Conservation (phyloP, 2,329 filamentous ascomycete genomes). For the Ophiostoma triangulosporum region DNA sequence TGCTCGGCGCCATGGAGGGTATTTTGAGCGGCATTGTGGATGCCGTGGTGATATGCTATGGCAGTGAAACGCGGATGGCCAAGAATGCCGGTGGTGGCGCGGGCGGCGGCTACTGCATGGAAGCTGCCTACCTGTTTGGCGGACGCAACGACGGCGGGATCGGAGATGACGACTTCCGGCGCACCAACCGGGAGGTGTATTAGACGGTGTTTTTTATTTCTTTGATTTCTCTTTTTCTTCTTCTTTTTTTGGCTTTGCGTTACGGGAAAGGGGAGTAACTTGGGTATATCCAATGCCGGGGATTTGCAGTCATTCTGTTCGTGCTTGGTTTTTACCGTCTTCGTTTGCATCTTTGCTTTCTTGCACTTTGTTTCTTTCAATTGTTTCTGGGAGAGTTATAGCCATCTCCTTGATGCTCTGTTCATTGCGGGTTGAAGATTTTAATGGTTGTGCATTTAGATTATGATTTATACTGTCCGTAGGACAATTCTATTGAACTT, state of each 20-base stretch:
- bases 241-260: not conserved
- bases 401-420: too few relatives aligned
- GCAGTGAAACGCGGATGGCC: conserved; percentile 64
- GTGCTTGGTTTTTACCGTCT: not conserved
- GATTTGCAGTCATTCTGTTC: not conserved
- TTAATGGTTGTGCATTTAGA: too few relatives aligned
- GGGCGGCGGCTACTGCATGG: conserved; percentile 70
- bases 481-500: too few relatives aligned
- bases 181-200: conserved; percentile 11
- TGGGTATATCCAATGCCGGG: not conserved
- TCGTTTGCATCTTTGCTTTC: not conserved
- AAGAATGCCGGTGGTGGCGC: conserved; percentile 20
- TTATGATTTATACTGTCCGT: too few relatives aligned
- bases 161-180: conserved; percentile 8
- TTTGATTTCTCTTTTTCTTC: not conserved
- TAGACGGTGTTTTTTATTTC: not conserved
- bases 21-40: conserved; percentile 79
- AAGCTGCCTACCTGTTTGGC: conserved; percentile 80
- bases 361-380: not conserved
- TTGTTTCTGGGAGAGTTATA: too few relatives aligned
- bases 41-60: conserved; percentile 85
- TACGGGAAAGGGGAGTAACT: not conserved
- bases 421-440: too few relatives aligned
- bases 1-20: conserved; percentile 81
- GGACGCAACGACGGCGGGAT: conserved; percentile 26